A percentile compares a stretch with the other conserved stretches of the same genome.
phyloP scores from a whole-genome alignment of 2,329 filamentous ascomycete species.

The Diaporthe humulicola region DNA sequence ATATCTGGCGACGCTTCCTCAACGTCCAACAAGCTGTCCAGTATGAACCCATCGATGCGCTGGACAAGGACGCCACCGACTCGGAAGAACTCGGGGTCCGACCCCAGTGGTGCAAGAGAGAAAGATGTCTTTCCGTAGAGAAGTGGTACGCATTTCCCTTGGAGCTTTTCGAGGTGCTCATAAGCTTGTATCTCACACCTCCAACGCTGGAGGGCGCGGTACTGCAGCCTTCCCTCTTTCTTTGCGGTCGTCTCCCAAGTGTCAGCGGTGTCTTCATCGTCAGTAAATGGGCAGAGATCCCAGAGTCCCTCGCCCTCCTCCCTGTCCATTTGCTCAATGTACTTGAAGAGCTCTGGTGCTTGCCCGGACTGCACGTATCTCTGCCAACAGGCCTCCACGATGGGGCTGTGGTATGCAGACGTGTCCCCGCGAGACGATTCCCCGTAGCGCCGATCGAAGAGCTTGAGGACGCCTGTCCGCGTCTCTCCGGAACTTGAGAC shows the following conservation, averaged over 20 bases:
- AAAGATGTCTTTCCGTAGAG: conserved; percentile 19
- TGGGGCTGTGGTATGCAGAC: not conserved
- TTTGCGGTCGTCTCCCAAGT: not conserved
- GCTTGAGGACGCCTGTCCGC: not conserved
- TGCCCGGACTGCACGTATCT: conserved; percentile 7
- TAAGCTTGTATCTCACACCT: not conserved
- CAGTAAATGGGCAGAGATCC: not conserved
- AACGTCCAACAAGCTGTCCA: not conserved
- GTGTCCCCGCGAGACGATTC: not conserved
- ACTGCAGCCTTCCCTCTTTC: not conserved
- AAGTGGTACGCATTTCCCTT: conserved; percentile 4
- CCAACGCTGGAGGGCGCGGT: not conserved
- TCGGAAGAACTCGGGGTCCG: not conserved
- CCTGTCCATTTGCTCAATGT: not conserved
- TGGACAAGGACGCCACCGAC: conserved; percentile 2
- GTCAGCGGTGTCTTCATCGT: not conserved
- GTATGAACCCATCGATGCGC: conserved; percentile 4
- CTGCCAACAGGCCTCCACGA: conserved; percentile 12
- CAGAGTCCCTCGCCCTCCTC: not conserved
- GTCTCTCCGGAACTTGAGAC: not conserved
- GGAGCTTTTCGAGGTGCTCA: conserved; percentile 3
- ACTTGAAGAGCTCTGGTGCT: conserved; percentile 2
- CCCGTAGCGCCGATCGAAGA: conserved; percentile 15
- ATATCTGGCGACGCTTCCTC: not conserved
- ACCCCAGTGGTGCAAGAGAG: not conserved